Base-by-base conservation (phyloP, 2,329 filamentous ascomycete genomes). In the Septoria petroselini region DNA sequence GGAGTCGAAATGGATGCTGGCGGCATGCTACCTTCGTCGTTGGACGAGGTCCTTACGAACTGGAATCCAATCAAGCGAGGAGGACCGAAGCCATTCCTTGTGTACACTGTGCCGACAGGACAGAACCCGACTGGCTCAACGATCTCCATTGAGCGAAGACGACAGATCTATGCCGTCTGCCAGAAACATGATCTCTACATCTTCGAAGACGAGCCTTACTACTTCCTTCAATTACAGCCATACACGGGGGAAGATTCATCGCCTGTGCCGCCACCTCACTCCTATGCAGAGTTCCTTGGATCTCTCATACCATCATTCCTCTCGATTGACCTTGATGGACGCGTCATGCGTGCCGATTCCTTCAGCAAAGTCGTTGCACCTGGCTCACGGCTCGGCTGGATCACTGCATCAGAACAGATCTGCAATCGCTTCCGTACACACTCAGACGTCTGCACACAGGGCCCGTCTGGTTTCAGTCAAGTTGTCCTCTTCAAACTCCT, bases 331-430 rank as follows among this genome's bases (percentile, higher is more conserved):
- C 78, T 80, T 14, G 86, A 95, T 62, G 91, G 91, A 51, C 84
- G 91, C 19, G 91, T 96, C 38, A 78, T 96, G 53, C 85, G 91
- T 42, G 77, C 96, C 3, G 91, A 96, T 68, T 95, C 91, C 1
- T 96, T 96, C 68, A 93, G 88, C 63, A 96, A 97, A 73, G 93
- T 88, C 0, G 79, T 95, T 23, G 89, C 90, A 0, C 91, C 91
- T 0, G 91, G 91, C 1, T 93, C 87, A 63, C 84, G 91, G 18
- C 74, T 95, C 1, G 91, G 91, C 34, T 98, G 93, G 91, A 79
- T 96, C 51, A 95, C 91, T 0, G 91, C 84, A 0, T 87, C 87
- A 1, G 85, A 85, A 62, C 86, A 96, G 72, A 77, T 98, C 51
- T 74, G 94, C 50, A 87, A 95, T 69, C 80, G 86, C 31, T 95